Evolutionary conservation across 257 asterid species (phyloP).

Genomic region (Solanum pennellii): DNA sequence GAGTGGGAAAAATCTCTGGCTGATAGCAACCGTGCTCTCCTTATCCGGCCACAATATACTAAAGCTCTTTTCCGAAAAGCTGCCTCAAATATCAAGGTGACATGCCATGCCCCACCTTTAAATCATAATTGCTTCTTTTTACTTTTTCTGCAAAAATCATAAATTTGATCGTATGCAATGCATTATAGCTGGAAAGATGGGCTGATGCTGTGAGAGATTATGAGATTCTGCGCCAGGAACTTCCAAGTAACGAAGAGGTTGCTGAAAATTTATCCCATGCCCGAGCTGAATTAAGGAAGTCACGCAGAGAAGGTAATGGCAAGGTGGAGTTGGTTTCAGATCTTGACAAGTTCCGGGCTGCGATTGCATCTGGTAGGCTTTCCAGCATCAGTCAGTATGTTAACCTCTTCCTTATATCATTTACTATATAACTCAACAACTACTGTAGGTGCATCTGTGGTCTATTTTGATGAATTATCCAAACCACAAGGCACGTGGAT

Average conservation of each 20-base stretch:
- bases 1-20: constrained; percentile 53
- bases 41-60: constrained; percentile 48
- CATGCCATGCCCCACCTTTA: constrained; percentile 4
- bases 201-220: constrained; percentile 83
- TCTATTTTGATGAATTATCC: constrained; percentile 44
- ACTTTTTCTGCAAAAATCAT: neutral
- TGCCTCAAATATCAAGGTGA: constrained; percentile 62
- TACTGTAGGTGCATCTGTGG: constrained; percentile 63
- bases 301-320: constrained; percentile 84
- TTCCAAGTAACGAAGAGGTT: constrained; percentile 58
- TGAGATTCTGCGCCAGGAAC: constrained; percentile 55
- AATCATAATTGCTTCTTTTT: neutral
- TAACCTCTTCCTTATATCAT: neutral
- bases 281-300: constrained; percentile 29
- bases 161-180: constrained; percentile 42
- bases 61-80: constrained; percentile 76
- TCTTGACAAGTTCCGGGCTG: constrained; percentile 75
- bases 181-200: constrained; percentile 83
- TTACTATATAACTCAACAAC: constrained; percentile 5
- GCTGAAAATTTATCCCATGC: constrained; percentile 55
- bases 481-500: constrained; percentile 50
- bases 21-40: constrained; percentile 63
- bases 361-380: constrained; percentile 56
- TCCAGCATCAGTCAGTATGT: constrained; percentile 22
- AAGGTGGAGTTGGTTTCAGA: constrained; percentile 56